Evolutionary conservation across 2,329 filamentous ascomycete genomes (phyloP).

Genomic region (Aspergillus calidoustus): DNA sequence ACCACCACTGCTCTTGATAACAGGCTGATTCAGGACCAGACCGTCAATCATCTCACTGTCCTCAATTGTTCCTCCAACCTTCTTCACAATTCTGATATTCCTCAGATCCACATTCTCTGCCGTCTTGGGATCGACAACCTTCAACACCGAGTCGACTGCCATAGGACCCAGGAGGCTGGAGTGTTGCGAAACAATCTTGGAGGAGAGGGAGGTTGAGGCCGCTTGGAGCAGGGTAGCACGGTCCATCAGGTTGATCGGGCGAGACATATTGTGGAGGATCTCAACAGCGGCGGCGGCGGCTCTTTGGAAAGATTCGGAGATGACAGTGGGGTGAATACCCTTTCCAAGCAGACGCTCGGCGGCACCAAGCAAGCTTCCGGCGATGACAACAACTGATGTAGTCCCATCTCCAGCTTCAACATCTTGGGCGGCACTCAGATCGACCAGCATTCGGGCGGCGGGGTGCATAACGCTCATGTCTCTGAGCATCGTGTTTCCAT

Average conservation of each 20-base stretch:
- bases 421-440: conserved; percentile 95
- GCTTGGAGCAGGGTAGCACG: conserved; percentile 91
- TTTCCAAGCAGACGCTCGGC: conserved; percentile 89
- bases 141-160: conserved; percentile 94
- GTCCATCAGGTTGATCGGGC: conserved; percentile 87
- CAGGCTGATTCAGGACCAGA: conserved; percentile 86
- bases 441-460: conserved; percentile 99
- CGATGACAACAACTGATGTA: conserved; percentile 97
- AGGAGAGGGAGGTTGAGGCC: conserved; percentile 94
- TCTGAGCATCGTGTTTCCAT: conserved; percentile 98
- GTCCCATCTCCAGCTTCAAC: conserved; percentile 98
- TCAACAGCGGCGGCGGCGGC: conserved; percentile 87
- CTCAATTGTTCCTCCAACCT: conserved; percentile 96
- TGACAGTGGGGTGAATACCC: conserved; percentile 94
- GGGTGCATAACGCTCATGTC: conserved; percentile 99
- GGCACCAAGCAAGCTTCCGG: conserved; percentile 89
- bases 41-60: conserved; percentile 98
- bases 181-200: conserved; percentile 98
- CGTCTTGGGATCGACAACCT: conserved; percentile 93
- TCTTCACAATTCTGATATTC: conserved; percentile 97
- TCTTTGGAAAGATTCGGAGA: conserved; percentile 96
- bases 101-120: conserved; percentile 96
- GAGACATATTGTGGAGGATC: conserved; percentile 92
- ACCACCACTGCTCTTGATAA: conserved; percentile 91
- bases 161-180: conserved; percentile 94